Base-by-base conservation (phyloP, 345 rosid species). In the Diplotaxis tenuifolia region DNA sequence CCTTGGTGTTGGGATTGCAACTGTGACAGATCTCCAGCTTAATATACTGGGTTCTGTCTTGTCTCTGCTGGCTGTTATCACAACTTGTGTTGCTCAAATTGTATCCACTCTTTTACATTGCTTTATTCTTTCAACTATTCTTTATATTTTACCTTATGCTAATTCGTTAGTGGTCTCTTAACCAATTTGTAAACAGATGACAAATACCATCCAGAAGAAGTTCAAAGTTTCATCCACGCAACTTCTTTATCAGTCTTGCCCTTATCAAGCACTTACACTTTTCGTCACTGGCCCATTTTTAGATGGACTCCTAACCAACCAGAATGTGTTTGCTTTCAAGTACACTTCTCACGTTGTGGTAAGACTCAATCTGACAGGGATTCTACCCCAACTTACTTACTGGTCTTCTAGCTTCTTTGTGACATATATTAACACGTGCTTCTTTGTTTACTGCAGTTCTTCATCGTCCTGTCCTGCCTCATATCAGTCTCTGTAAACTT, bases 401-500 rank as follows among this genome's bases (percentile, higher is more conserved):
- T 25, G 3, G 28, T 25, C 25, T 23, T 23, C 25, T 23, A 25
- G 28, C 28, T 25, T 25, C 28, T 3, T 4, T 38, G 19, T 21
- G 18, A 12, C 70, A 31, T 89, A 18, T 63, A 57, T 32, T 73
- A 2, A 73, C 23, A 18, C 2, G 1, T 79, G 65, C 32, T 20
- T 55, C 7, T 67, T 8, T 56, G 77, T 75, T 80, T 78, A 40
- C 71, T 86, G 94, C 98, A 96, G 99, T 90, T 90, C 86, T 96
- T 96, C 90, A 96, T 96, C 62, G 99, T 92, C 65, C 88, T 96
- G n/a, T 96, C 99, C 74, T 96, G 99, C 86, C 65, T 96, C 82
- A 96, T 96, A 83, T 92, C 99, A 27, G 99, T 96, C 53, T 96
- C 98, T 57, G 99, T 96, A 67, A 96, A 96, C 92, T 96, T 96